Percentiles rank a stretch among this genome's conserved stretches.
Conservation (phyloP, 768 basidiomycete species). For the Boletus sp. region DNA sequence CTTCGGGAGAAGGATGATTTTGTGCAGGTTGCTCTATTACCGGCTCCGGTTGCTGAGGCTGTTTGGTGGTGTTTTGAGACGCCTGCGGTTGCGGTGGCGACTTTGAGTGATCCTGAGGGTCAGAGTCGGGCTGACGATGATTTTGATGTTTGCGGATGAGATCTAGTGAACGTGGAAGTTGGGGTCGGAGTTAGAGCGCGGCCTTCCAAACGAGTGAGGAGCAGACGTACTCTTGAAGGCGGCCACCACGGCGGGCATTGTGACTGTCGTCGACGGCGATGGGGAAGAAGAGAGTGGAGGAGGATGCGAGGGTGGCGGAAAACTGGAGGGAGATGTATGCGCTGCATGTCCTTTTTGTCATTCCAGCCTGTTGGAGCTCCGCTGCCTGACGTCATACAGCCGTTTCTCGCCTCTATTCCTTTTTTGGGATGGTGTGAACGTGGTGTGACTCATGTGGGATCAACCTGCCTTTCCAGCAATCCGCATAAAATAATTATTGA, state of each 20-base stretch:
- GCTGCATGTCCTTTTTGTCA: slow-evolving; percentile 32
- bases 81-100: slow-evolving; percentile 15
- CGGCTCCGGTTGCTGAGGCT: slow-evolving; percentile 39
- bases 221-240: slow-evolving; percentile 77
- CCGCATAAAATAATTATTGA: neutral
- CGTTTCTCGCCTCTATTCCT: slow-evolving; percentile 3
- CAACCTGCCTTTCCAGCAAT: neutral
- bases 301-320: neutral
- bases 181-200: slow-evolving; percentile 22
- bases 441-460: neutral
- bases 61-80: slow-evolving; percentile 28
- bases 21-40: slow-evolving; percentile 39
- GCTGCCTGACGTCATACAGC: slow-evolving; percentile 33
- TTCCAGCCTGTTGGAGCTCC: slow-evolving; percentile 31
- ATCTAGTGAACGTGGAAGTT: slow-evolving; percentile 42
- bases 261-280: slow-evolving; percentile 6
- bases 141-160: slow-evolving; percentile 78
- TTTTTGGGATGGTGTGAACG: slow-evolving; percentile 3
- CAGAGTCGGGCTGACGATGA: slow-evolving; percentile 42
- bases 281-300: neutral
- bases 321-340: slow-evolving; percentile 11
- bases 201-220: slow-evolving; percentile 1
- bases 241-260: slow-evolving; percentile 77
- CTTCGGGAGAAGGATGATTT: slow-evolving; percentile 22
- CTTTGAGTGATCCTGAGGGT: slow-evolving; percentile 26